A percentile compares a stretch with the other conserved stretches of the same genome.
Conservation (phyloP, 805 yeast genomes). For the Candida mattraensis region DNA sequence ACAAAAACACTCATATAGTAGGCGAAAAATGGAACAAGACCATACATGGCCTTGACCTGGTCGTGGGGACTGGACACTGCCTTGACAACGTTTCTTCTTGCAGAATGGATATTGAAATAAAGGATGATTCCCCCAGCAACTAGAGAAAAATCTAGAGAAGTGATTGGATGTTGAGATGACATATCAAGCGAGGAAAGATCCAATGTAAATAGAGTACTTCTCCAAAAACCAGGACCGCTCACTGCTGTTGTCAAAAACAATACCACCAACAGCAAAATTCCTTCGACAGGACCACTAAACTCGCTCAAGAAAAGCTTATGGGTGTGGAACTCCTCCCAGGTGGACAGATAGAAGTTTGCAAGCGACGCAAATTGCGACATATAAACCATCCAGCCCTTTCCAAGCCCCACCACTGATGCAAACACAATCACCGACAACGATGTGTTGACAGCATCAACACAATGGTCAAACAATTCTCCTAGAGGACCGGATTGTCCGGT, state of each 20-base stretch:
- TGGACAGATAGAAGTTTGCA: constrained; percentile 81
- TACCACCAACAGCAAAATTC: constrained; percentile 63
- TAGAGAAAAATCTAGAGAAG: constrained; percentile 44
- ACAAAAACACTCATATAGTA: constrained; percentile 50
- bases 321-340: constrained; percentile 96
- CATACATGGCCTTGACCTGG: constrained; percentile 42
- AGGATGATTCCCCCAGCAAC: constrained; percentile 53
- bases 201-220: constrained; percentile 36
- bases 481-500: constrained; percentile 94
- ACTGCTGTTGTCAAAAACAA: constrained; percentile 64
- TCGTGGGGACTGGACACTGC: constrained; percentile 35
- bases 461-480: constrained; percentile 94
- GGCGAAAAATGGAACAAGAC: constrained; percentile 66
- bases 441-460: constrained; percentile 66
- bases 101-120: constrained; percentile 66
- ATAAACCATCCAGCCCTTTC: constrained; percentile 60
- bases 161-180: constrained; percentile 32
- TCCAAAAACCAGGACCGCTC: constrained; percentile 72
- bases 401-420: constrained; percentile 74
- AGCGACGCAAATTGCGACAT: constrained; percentile 71
- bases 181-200: constrained; percentile 38
- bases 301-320: constrained; percentile 74
- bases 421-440: constrained; percentile 75
- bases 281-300: constrained; percentile 95
- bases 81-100: constrained; percentile 56